phyloP scores from a whole-genome alignment of 2,329 filamentous ascomycete genomes.

The Aspergillus sp. region DNA sequence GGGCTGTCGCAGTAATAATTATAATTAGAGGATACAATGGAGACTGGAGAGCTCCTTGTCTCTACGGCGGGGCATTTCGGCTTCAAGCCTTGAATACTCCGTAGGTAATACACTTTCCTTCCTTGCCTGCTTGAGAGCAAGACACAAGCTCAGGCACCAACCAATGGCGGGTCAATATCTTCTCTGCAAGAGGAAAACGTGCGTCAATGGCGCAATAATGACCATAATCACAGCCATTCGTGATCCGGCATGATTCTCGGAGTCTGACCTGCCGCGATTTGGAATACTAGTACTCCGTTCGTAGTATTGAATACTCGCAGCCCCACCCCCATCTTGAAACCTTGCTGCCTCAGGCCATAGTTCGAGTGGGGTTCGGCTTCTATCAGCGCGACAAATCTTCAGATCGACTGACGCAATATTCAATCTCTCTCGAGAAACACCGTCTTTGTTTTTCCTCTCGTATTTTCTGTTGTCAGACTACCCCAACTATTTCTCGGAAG shows the following conservation, averaged over 20 bases:
- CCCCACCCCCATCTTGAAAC: constrained; percentile 14
- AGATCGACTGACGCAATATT: background rate
- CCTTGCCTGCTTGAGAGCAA: background rate
- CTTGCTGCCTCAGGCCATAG: constrained; percentile 19
- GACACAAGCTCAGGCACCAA: background rate
- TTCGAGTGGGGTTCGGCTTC: constrained; percentile 19
- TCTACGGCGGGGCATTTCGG: background rate
- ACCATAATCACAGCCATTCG: background rate
- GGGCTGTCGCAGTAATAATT: background rate
- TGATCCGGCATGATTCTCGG: too few species aligned
- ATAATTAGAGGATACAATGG: background rate
- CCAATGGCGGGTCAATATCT: background rate
- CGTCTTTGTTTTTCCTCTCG: background rate
- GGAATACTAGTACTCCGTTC: too few species aligned
- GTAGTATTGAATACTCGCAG: background rate
- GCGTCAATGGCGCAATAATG: background rate
- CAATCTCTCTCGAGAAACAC: background rate
- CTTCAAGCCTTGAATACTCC: background rate
- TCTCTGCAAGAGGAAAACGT: background rate
- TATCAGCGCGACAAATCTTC: constrained; percentile 9
- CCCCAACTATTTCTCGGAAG: background rate
- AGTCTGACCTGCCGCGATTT: background rate
- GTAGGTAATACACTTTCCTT: background rate
- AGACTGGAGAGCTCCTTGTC: background rate
- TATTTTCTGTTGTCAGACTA: background rate